Percentiles rank a stretch among this genome's conserved stretches.
phyloP scores from a whole-genome alignment of 208 protist species.

The Acanthamoeba lenticulata region DNA sequence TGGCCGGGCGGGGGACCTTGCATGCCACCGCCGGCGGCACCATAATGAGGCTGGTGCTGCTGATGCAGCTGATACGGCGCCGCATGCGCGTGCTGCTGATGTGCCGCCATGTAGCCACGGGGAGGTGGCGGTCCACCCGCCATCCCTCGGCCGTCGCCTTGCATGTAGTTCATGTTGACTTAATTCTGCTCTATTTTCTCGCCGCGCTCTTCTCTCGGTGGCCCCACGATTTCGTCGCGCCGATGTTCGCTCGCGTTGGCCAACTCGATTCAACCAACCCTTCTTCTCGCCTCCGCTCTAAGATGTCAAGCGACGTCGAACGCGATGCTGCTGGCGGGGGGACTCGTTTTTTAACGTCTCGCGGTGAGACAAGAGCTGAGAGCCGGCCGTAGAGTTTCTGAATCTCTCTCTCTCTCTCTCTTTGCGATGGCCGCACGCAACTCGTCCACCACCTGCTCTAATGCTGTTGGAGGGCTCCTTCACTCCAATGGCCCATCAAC shows the following conservation, averaged over 20 bases:
- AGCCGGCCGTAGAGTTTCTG: neutral
- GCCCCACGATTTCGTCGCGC: neutral
- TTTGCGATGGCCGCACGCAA: neutral
- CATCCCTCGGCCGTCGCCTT: slow-evolving; percentile 1
- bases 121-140: neutral
- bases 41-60: neutral
- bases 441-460: neutral
- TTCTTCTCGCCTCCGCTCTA: too few species aligned
- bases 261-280: too few species aligned
- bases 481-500: neutral
- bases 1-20: neutral
- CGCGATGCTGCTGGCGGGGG: too few species aligned
- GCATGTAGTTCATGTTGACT: slow-evolving; percentile 31
- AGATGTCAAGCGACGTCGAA: too few species aligned
- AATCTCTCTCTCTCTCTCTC: neutral
- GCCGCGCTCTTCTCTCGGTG: neutral
- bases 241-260: neutral
- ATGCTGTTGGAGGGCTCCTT: neutral
- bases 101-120: neutral
- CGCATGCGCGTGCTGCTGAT: neutral
- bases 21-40: neutral
- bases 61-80: neutral
- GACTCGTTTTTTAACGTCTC: neutral
- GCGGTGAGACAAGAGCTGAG: too few species aligned
- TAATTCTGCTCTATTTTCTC: neutral